Evolutionary conservation across 2,329 filamentous ascomycete species (phyloP), one percentile per base, ranked within the genome.

Genomic region (Curvularia lunata): DNA sequence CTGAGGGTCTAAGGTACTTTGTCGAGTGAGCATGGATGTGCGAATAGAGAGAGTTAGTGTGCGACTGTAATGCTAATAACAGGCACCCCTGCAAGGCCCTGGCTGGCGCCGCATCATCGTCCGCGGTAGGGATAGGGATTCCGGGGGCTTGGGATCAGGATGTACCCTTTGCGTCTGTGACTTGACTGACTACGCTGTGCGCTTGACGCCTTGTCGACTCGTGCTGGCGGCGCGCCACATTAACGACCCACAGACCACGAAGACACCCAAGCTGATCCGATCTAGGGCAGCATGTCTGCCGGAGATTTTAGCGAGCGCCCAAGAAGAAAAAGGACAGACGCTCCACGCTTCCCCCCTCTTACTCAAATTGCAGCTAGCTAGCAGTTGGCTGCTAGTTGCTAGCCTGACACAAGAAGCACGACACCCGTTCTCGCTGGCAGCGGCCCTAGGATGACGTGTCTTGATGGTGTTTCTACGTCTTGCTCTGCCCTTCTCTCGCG

Each of bases 151-250:
- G 67, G 73, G 65, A 66, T 71, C 62, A 68, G 63, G 65, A 69
- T 66, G 65, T 66, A 67, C 61, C 60, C 64, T 67, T 61, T 64
- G 64, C 62, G 67, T 68, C 64, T 69, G 65, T 66, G 66, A 72
- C 68, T 70, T 70, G 67, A 66, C 65, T 16, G 58, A 70, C 65
- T 67, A 64, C 65, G 16, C 61, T 63, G 63, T 51, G 62, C 64
- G 66, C 70, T 69, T 67, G 64, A 66, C 65, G 64, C 69, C 70
- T 65, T 61, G 65, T 70, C 62, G 62, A 68, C 64, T 71, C 68
- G 71, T 68, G 70, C 65, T 72, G 71, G 71, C 70, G 71, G 69
- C 66, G 69, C 71, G 70, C 70, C 70, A 73, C 72, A 69, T 67
- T 66, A 63, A 68, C 65, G 59, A 69, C 70, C 67, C 73, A 75